A percentile compares a stretch with the other conserved stretches of the same genome.
Conservation (phyloP, 441 rosid genomes). For the Syzygium malaccense region DNA sequence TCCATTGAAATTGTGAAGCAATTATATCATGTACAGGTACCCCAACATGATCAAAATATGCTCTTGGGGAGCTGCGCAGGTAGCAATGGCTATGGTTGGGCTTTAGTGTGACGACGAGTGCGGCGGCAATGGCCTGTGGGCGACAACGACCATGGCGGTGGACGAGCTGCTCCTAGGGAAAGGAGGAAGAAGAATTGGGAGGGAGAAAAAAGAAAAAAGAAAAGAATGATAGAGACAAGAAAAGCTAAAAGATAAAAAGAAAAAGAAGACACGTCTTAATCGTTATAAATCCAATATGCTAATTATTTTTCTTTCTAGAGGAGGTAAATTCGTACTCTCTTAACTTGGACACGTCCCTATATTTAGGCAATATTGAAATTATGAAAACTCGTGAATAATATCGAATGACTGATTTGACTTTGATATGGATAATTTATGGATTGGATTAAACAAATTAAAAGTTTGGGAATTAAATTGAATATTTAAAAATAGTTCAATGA, state of each 20-base stretch:
- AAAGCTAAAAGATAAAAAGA: background rate
- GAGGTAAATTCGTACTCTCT: background rate
- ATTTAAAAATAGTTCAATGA: fast-evolving
- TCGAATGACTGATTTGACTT: fast-evolving
- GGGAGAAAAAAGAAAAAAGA: background rate
- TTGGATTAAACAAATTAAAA: background rate
- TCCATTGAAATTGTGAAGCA: background rate
- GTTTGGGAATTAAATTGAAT: fast-evolving
- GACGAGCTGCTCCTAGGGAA: background rate
- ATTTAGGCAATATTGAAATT: background rate
- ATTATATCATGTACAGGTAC: background rate
- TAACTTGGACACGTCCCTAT: background rate
- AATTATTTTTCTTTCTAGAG: background rate
- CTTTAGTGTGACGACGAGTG: background rate
- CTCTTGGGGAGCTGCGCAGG: background rate
- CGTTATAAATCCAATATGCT: background rate
- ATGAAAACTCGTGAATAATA: background rate
- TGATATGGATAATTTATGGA: background rate
- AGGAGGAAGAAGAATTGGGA: background rate
- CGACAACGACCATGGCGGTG: background rate
- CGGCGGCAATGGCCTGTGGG: background rate
- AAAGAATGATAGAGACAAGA: background rate
- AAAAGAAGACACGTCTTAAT: background rate
- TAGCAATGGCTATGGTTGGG: background rate
- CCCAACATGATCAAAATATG: background rate